Conservation (phyloP, 805 yeast species). For the Wickerhamiella brachini region DNA sequence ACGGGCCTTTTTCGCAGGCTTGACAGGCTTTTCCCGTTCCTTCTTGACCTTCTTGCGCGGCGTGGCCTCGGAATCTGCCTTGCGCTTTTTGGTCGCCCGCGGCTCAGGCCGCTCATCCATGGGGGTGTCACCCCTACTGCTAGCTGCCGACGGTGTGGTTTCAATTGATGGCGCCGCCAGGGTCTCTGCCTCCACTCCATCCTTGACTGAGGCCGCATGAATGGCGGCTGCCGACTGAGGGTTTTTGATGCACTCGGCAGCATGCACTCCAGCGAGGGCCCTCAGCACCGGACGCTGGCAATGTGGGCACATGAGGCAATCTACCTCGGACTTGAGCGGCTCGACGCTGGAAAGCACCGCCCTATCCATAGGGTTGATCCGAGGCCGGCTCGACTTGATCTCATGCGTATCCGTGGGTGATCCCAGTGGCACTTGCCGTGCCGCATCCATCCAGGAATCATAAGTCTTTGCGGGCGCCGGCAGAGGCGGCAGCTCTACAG, state of each 20-base stretch:
- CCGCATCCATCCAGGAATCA: neutral
- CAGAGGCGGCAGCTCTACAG: neutral
- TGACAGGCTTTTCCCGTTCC: conserved; percentile 32
- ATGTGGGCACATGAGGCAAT: conserved; percentile 15
- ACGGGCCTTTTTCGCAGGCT: conserved; percentile 1
- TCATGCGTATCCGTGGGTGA: neutral
- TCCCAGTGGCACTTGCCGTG: neutral
- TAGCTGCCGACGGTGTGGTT: neutral
- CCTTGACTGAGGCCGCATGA: conserved; percentile 3
- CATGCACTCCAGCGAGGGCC: conserved; percentile 11
- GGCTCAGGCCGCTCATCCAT: neutral
- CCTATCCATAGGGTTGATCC: conserved; percentile 10
- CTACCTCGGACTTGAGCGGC: conserved; percentile 15
- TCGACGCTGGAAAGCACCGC: conserved; percentile 10
- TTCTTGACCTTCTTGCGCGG: conserved; percentile 10
- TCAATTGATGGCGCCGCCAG: neutral
- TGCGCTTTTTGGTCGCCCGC: conserved; percentile 4
- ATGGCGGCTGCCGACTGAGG: neutral
- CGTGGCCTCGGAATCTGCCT: neutral
- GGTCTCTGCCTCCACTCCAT: neutral
- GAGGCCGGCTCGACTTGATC: conserved; percentile 1
- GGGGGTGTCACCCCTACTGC: neutral
- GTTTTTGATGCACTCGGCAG: conserved; percentile 5
- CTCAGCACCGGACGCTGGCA: conserved; percentile 18
- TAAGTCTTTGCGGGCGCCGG: neutral